A percentile compares a stretch with the other conserved stretches of the same genome.
These are phyloP conservation scores for Cladophialophora immunda DNA, from an alignment of 2,329 filamentous ascomycete species.

Conservation along the genomic window DNA sequence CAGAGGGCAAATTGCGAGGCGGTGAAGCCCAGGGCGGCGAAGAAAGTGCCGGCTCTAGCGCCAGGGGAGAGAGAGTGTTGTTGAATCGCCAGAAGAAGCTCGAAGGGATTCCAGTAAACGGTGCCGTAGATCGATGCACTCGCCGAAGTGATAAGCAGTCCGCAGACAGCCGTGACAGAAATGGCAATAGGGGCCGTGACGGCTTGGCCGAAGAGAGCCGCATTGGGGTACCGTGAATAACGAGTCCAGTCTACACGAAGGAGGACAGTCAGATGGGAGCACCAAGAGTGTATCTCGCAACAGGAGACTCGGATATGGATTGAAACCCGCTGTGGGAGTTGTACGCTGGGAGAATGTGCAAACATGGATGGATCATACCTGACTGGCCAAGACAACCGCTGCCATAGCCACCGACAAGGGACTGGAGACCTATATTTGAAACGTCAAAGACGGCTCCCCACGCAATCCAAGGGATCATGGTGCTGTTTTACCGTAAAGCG, in stretches of 20 bases:
- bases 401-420: too few relatives aligned
- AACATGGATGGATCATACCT: too few relatives aligned
- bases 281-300: too few relatives aligned
- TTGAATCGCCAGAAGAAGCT: background rate
- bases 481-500: too few relatives aligned
- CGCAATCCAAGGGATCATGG: too few relatives aligned
- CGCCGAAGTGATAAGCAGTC: background rate
- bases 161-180: background rate
- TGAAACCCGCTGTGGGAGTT: too few relatives aligned
- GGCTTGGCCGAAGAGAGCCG: background rate
- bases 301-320: too few relatives aligned
- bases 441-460: too few relatives aligned
- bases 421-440: too few relatives aligned
- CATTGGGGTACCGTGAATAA: background rate
- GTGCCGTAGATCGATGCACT: background rate
- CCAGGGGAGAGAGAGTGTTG: background rate
- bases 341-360: too few relatives aligned
- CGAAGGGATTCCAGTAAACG: background rate
- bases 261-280: too few relatives aligned
- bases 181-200: background rate
- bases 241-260: background rate
- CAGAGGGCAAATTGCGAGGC: background rate
- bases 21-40: background rate
- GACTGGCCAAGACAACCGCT: too few relatives aligned
- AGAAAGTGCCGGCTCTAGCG: background rate